phyloP scores from a whole-genome alignment of 1,284 basidiomycete genomes.

The Rhodotorula sp. region DNA sequence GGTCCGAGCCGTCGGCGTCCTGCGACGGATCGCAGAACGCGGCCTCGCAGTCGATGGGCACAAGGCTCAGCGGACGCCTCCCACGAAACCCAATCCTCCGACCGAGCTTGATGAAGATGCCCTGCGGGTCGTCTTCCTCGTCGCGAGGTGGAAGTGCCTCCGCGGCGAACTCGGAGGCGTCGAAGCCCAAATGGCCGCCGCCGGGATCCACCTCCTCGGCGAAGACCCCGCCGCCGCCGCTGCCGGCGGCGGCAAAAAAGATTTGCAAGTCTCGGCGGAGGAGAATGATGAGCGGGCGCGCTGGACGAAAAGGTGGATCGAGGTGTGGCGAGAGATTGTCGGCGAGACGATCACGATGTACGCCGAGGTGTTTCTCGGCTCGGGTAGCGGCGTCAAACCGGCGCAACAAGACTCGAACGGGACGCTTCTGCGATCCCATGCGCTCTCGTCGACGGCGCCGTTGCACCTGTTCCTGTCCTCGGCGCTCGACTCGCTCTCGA shows the following conservation, averaged over 20 bases:
- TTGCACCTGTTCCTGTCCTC: constrained; percentile 59
- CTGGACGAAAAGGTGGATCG: constrained; percentile 81
- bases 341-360: constrained; percentile 89
- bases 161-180: constrained; percentile 54
- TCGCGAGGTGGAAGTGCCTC: constrained; percentile 61
- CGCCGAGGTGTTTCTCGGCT: constrained; percentile 76
- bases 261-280: constrained; percentile 15
- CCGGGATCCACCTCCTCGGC: constrained; percentile 53
- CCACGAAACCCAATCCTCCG: background rate
- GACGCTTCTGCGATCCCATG: constrained; percentile 22
- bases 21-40: constrained; percentile 67
- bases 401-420: constrained; percentile 19
- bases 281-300: constrained; percentile 63
- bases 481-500: constrained; percentile 59
- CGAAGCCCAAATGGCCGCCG: constrained; percentile 47
- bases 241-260: background rate
- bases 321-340: constrained; percentile 85
- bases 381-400: background rate
- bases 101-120: constrained; percentile 58
- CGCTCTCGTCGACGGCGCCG: constrained; percentile 51
- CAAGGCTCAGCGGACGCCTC: background rate
- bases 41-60: constrained; percentile 12
- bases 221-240: constrained; percentile 10
- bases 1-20: constrained; percentile 79
- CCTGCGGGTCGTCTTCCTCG: constrained; percentile 66